These are phyloP conservation scores for Tagetes patula DNA, from an alignment of 129 eudicot genomes.

Conservation along the genomic window DNA sequence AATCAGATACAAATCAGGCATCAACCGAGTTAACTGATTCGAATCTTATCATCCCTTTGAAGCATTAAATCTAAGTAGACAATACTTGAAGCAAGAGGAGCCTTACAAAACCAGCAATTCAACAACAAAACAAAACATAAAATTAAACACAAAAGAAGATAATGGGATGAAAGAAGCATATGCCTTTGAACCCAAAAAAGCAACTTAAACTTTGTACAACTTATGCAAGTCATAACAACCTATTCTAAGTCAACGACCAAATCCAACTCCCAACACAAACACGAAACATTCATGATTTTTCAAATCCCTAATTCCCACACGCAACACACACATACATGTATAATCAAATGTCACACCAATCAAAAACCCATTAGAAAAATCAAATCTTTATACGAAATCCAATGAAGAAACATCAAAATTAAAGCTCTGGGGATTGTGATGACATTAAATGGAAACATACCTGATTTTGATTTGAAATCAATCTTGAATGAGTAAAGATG, in stretches of 20 bases:
- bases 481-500: conserved; percentile 27
- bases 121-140: conserved; percentile 13
- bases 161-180: conserved; percentile 9
- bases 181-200: conserved; percentile 16
- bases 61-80: conserved; percentile 17
- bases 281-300: conserved; percentile 33
- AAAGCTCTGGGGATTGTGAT: conserved; percentile 23
- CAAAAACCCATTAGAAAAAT: conserved; percentile 27
- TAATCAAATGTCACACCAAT: conserved; percentile 23
- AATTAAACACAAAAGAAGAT: background rate
- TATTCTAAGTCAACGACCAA: conserved; percentile 38
- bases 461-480: conserved; percentile 22
- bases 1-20: conserved; percentile 10
- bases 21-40: background rate
- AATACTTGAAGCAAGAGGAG: conserved; percentile 36
- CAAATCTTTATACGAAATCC: conserved; percentile 29
- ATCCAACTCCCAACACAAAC: conserved; percentile 35
- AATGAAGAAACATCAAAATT: conserved; percentile 3
- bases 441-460: conserved; percentile 8
- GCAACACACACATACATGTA: conserved; percentile 24
- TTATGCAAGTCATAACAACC: conserved; percentile 31
- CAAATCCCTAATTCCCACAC: conserved; percentile 40
- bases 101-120: conserved; percentile 26
- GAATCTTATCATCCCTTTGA: conserved; percentile 21
- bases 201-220: conserved; percentile 17